Base-by-base conservation (phyloP, 768 basidiomycete species). In the Xerocomellus intermedius region DNA sequence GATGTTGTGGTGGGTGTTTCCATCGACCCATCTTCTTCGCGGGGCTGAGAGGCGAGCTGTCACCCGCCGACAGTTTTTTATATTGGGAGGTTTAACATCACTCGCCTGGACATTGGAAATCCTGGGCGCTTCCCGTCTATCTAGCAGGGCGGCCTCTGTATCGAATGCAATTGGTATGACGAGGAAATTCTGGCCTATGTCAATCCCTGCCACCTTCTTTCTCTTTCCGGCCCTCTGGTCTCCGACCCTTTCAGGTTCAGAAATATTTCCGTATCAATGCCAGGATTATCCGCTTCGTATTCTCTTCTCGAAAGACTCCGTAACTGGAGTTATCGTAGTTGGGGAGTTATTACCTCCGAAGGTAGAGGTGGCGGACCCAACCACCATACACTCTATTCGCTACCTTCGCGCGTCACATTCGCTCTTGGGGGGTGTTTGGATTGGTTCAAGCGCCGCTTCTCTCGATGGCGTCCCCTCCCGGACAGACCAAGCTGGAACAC, bases 291-390 rank as follows among this genome's bases (percentile, higher is more conserved):
- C 83, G 3, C 72, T 90, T n/a, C 81, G 77, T 35, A 81, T 93
- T 24, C 80, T 87, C 46, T 89, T 82, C 2, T 79, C 87, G 2
- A 78, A 79, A 19, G 77, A 83, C 52, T 89, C 89, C 19, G 69
- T 80, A n/a, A 95, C 91, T 1, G 94, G 94, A 2, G 74, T 87
- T 14, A 82, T 98, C 33, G 81, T 88, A 2, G 94, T 97, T 8
- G 94, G 84, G 28, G 91, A 98, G 63, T 73, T 80, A 38, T 64
- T 82, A 4, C 75, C 80, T 36, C 78, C 74, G 4, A 22, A 46
- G 8, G 53, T 67, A 6, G 67, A 67, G 50, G 58, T 66, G 19
- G 70, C 69, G 5, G 56, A 70, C 42, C 64, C 73, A 30, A 41
- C 54, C 14, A 26, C 43, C 10, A 63, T 82, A 60, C 78, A 83